Evolutionary conservation across 805 yeast genomes (phyloP), one percentile per base, ranked within the genome.

Genomic region (Candida coquimbonensis): DNA sequence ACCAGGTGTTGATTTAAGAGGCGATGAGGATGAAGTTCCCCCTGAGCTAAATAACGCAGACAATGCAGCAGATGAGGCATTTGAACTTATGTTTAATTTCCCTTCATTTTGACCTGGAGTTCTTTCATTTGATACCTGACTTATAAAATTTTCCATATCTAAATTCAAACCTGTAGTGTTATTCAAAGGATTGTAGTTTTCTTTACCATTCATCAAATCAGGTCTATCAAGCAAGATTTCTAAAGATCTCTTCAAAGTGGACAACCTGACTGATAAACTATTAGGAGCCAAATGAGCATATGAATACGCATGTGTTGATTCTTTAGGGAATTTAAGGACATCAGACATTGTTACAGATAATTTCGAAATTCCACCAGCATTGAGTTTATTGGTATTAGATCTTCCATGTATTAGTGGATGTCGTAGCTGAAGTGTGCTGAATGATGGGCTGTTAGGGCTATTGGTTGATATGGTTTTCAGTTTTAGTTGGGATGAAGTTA

Each of bases 211-310:
- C n/a, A 53, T 35, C 39, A 59, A 42, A 32, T 56, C 61, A 12
- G 62, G 60, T 35, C 60, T 51, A 38, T 59, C 61, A 43, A 81
- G 68, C 36, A 87, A 65, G 37, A 87, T 83, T 60, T 87, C 88
- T 44, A 87, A 64, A 7, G 95, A 83, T 53, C 93, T 67, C 57
- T 81, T 85, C 54, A 87, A 67, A 14, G 86, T 89, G 45, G 81
- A 81, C 49, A 87, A 64, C 46, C 96, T 69, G 40, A 86, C 75
- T 0, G 93, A 87, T 46, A 87, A 63, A 1, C 95, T 83, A 59
- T 85, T 84, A 9, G 90, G 93, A 1, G 91, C 81, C 46, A 87
- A 66, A 44, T 84, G 86, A 3, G 93, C 87, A 60, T 87, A 87
- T 0, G 95, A 86, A 59, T 84, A 87, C 2, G 95, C 84, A 60